phyloP scores from a whole-genome alignment of 176 grass and related monocot genomes.

The Pontederia crassipes region DNA sequence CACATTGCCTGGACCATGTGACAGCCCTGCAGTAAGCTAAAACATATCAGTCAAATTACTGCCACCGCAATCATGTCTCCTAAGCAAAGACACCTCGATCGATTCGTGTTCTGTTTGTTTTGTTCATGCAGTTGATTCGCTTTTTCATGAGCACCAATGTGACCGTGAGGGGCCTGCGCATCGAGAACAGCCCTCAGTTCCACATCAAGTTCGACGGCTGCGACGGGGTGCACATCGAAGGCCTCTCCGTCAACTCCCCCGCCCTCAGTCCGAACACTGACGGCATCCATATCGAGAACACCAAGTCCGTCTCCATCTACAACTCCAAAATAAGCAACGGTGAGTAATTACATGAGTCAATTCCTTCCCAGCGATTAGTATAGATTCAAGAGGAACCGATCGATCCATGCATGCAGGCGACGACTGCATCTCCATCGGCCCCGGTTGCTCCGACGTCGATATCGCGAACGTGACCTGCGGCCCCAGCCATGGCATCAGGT shows the following conservation, averaged over 20 bases:
- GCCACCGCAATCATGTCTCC: neutral
- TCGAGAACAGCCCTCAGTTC: constrained; percentile 78
- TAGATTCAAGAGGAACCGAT: no score
- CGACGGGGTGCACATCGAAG: constrained; percentile 38
- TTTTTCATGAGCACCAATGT: constrained; percentile 55
- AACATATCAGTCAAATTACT: neutral
- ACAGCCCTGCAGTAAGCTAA: constrained; percentile 53
- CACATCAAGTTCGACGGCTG: constrained; percentile 76
- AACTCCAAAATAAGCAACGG: constrained; percentile 59
- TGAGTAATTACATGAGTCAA: neutral
- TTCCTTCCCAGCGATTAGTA: neutral
- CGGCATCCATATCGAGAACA: constrained; percentile 81
- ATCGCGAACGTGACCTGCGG: constrained; percentile 64
- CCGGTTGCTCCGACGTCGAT: constrained; percentile 41
- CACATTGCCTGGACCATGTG: constrained; percentile 62
- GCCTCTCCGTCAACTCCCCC: constrained; percentile 43
- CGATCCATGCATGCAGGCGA: constrained; percentile 33
- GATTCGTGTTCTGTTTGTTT: neutral
- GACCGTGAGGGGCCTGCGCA: constrained; percentile 29
- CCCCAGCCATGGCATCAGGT: constrained; percentile 76
- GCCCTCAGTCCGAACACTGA: constrained; percentile 75
- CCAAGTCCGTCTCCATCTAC: constrained; percentile 38
- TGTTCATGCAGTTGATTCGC: constrained; percentile 38
- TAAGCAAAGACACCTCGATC: neutral
- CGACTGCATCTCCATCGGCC: constrained; percentile 66